phyloP scores from a whole-genome alignment of 208 protist genomes.

The Wallacemonas sp. region DNA sequence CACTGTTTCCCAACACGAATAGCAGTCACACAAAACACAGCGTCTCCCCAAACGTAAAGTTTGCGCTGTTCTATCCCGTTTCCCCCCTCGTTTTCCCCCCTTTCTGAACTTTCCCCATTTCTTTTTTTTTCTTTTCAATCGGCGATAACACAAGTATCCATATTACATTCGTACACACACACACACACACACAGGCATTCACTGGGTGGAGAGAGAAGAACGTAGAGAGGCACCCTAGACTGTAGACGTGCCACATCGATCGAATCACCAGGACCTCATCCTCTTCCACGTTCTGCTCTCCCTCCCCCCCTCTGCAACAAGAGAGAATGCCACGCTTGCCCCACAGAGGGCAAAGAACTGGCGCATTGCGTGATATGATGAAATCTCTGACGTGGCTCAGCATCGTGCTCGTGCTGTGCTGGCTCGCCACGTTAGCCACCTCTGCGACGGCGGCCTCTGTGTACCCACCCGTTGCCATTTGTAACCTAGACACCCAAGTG shows the following conservation, averaged over 20 bases:
- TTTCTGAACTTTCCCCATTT: not conserved
- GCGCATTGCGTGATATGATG: too few relatives aligned
- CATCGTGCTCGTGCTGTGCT: not conserved
- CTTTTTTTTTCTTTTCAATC: conserved; percentile 18
- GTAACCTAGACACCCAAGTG: conserved; percentile 5
- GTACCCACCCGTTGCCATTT: not conserved
- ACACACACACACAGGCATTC: too few relatives aligned
- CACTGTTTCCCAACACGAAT: too few relatives aligned
- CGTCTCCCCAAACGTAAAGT: not conserved
- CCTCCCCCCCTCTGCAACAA: too few relatives aligned
- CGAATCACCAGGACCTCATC: too few relatives aligned
- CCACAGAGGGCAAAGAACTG: not conserved
- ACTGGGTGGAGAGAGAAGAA: too few relatives aligned
- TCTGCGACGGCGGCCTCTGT: conserved; percentile 3
- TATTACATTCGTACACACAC: too few relatives aligned
- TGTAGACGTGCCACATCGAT: too few relatives aligned
- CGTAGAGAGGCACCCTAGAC: too few relatives aligned
- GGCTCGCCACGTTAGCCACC: not conserved
- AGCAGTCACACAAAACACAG: not conserved
- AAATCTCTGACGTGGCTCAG: not conserved
- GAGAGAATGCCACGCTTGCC: not conserved
- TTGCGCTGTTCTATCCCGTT: conserved; percentile 12
- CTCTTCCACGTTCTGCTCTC: conserved; percentile 9
- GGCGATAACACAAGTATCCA: too few relatives aligned
- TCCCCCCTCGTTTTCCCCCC: conserved; percentile 17